Evolutionary conservation across 495 filamentous ascomycete species (phyloP).

Genomic region (Tuber brumale): DNA sequence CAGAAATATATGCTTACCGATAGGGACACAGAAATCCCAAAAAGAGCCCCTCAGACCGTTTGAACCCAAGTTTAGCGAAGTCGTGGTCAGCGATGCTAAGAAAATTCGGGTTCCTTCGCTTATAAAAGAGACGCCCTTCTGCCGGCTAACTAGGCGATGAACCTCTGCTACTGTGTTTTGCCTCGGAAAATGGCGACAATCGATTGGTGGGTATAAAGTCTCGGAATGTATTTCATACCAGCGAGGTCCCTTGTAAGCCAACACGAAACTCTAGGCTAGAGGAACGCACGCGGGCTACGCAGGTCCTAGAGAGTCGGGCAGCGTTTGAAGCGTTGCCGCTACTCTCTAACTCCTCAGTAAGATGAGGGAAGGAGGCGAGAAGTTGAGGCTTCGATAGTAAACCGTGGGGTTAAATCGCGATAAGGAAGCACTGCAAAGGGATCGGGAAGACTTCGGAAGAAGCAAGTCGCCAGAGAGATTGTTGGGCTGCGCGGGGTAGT

Average conservation of each 20-base stretch:
- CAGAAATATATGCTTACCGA: background rate
- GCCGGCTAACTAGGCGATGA: background rate
- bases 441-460: background rate
- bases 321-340: background rate
- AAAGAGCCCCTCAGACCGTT: background rate
- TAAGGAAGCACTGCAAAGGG: background rate
- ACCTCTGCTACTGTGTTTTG: background rate
- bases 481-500: background rate
- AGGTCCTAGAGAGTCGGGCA: background rate
- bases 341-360: background rate
- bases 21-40: background rate
- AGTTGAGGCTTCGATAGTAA: background rate
- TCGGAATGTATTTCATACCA: constrained; percentile 1
- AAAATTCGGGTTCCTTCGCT: background rate
- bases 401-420: background rate
- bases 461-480: background rate
- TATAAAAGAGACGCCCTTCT: background rate
- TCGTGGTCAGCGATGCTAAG: background rate
- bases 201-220: background rate
- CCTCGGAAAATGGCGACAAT: background rate
- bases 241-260: background rate
- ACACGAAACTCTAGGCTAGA: background rate
- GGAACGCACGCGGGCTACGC: background rate
- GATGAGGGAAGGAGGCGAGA: background rate
- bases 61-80: background rate